phyloP scores from a whole-genome alignment of 352 stramenopile genomes.

The Phytopythium vexans region DNA sequence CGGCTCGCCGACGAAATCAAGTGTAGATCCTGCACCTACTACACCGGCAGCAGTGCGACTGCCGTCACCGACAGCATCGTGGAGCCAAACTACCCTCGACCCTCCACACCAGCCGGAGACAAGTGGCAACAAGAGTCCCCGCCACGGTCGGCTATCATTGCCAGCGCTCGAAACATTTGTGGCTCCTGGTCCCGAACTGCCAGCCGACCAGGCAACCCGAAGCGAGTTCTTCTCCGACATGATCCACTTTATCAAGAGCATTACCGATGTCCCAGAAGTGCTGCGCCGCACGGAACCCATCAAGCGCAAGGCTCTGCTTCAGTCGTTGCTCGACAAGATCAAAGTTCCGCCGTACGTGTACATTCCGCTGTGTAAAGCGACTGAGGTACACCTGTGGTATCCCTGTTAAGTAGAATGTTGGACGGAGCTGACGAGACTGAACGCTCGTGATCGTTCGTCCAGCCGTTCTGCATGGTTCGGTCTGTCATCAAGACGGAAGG shows the following conservation, averaged over 20 bases:
- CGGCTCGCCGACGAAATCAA: too few species aligned
- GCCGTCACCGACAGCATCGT: too few species aligned
- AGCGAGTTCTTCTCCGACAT: slow-evolving; percentile 83
- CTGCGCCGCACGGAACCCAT: slow-evolving; percentile 59
- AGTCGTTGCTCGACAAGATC: slow-evolving; percentile 45
- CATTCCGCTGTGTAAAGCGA: slow-evolving; percentile 78
- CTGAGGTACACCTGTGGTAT: slow-evolving; percentile 74
- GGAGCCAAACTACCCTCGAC: too few species aligned
- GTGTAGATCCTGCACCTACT: too few species aligned
- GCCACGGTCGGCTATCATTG: too few species aligned
- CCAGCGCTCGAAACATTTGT: too few species aligned
- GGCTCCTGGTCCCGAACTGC: too few species aligned
- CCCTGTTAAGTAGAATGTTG: slow-evolving; percentile 53
- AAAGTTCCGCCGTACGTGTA: slow-evolving; percentile 58
- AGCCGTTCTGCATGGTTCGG: slow-evolving; percentile 63
- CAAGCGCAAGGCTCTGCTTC: slow-evolving; percentile 61
- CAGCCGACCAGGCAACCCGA: slow-evolving; percentile 31
- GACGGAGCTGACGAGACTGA: neutral
- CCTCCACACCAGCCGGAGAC: too few species aligned
- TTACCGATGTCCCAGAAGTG: slow-evolving; percentile 77
- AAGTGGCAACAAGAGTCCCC: too few species aligned
- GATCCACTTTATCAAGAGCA: slow-evolving; percentile 79
- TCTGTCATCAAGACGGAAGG: slow-evolving; percentile 61
- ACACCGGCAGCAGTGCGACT: too few species aligned
- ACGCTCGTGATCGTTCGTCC: neutral